Evolutionary conservation across 441 rosid species (phyloP).

Genomic region (Euphorbia schlechtendalii): DNA sequence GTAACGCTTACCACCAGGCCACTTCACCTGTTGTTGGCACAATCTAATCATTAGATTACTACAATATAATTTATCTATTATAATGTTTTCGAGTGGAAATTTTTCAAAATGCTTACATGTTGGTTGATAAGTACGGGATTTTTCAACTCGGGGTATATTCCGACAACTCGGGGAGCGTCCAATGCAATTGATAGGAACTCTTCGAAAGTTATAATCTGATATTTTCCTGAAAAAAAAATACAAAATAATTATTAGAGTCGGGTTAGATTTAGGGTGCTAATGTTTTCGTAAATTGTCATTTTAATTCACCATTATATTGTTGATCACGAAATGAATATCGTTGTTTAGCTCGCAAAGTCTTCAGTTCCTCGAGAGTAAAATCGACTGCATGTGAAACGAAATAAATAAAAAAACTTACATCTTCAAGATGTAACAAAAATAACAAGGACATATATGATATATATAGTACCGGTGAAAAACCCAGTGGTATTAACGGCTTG

Average conservation of each 20-base stretch:
- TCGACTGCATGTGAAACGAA: conserved; percentile 47
- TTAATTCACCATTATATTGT: conserved; percentile 62
- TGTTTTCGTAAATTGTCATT: too few species aligned
- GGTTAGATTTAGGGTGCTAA: too few species aligned
- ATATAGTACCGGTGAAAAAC: conserved; percentile 57
- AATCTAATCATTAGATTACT: not conserved
- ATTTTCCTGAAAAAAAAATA: conserved; percentile 49
- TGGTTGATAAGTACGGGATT: conserved; percentile 79
- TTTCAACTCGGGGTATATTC: conserved; percentile 96
- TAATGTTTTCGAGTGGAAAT: too few species aligned
- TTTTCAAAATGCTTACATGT: conserved; percentile 64
- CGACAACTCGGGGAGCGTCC: conserved; percentile 83
- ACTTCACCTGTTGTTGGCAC: conserved; percentile 54
- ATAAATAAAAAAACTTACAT: not conserved
- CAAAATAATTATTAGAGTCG: conserved; percentile 4
- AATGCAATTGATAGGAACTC: conserved; percentile 84
- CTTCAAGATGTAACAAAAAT: too few species aligned
- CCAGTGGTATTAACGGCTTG: conserved; percentile 70
- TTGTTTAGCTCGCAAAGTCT: conserved; percentile 66
- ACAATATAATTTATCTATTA: too few species aligned
- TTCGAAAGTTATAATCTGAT: conserved; percentile 73
- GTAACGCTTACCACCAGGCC: conserved; percentile 61
- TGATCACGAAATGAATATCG: conserved; percentile 74
- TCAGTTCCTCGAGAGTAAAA: conserved; percentile 70
- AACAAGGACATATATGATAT: not conserved